Percentiles rank a stretch among this genome's conserved stretches.
Conservation (phyloP, 1,284 basidiomycete species). For the Pseudozyma tsukubaensis region DNA sequence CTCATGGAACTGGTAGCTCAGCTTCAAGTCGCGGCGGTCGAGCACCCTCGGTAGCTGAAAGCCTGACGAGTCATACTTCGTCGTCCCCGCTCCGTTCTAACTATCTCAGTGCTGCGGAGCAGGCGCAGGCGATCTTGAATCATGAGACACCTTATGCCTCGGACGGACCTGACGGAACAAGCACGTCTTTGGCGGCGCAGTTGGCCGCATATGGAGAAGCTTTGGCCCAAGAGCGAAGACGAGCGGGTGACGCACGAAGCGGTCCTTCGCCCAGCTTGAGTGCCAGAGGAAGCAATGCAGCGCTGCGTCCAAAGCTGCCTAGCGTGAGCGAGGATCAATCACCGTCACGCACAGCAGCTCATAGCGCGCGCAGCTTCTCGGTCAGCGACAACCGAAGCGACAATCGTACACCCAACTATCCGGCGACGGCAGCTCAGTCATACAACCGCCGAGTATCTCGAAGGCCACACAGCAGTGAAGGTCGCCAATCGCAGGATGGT, state of each 20-base stretch:
- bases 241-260: constrained; percentile 36
- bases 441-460: constrained; percentile 39
- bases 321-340: constrained; percentile 54
- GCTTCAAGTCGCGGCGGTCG: constrained; percentile 17
- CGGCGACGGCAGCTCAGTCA: constrained; percentile 40
- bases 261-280: constrained; percentile 45
- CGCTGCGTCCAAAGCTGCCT: constrained; percentile 42
- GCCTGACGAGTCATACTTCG: constrained; percentile 33
- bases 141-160: constrained; percentile 32
- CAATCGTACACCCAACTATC: constrained; percentile 21
- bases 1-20: constrained; percentile 4
- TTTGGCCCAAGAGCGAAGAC: constrained; percentile 42
- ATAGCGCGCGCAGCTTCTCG: constrained; percentile 23
- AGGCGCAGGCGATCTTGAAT: constrained; percentile 53
- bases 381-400: constrained; percentile 37
- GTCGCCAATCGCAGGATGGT: constrained; percentile 27
- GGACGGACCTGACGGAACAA: constrained; percentile 40
- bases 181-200: constrained; percentile 41
- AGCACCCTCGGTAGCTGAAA: constrained; percentile 28
- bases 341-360: constrained; percentile 23
- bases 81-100: constrained; percentile 46
- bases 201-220: constrained; percentile 59
- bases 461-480: constrained; percentile 50
- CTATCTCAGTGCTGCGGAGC: constrained; percentile 49
- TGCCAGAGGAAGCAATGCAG: constrained; percentile 44